Evolutionary conservation across 805 yeast genomes (phyloP), one percentile per base, ranked within the genome.

Genomic region (Candida wancherniae): DNA sequence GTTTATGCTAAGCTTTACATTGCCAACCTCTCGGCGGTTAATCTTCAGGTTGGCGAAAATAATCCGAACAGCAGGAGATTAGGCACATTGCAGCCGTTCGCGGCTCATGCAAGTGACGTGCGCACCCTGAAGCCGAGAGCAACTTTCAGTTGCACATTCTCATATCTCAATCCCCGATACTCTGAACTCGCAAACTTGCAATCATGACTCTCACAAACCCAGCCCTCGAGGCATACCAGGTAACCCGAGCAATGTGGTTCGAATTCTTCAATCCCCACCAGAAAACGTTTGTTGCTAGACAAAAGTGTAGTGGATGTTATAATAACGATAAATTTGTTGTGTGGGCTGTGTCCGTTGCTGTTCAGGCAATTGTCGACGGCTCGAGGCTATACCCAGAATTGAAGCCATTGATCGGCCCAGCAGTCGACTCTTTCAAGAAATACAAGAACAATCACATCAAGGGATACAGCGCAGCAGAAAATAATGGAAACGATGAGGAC

Each of bases 321-420:
- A 66, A 69, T 31, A 67, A 72, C 22, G 73, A 74, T 26, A 66
- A 64, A 28, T 75, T 75, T 50, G 75, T 75, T 19, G 71, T 78
- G n/a, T 80, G 85, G 84, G 75, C 83, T 0, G 73, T 76, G 6
- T 67, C 83, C 0, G 78, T 80, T 16, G 80, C 75, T 1, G 69
- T 71, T 0, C 87, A 80, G 50, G 78, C 85, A 0, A 62, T 79
- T 30, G 77, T 77, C 1, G 87, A 80, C 47, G 84, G 80, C 6
- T 76, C 79, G 2, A 61, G 69, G 24, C 55, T 65, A 9, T 69
- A 73, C 50, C 57, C 71, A 18, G 74, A 75, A 43, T 57, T 76
- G 28, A 54, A 60, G 6, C 79, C 80, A 2, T 55, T 76, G 47
- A 54, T 79, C 24, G 73, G 62, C 15, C 75, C 73, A 3, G 77